Conservation (phyloP, 495 filamentous ascomycete genomes). For the Tetracladium setigerum region DNA sequence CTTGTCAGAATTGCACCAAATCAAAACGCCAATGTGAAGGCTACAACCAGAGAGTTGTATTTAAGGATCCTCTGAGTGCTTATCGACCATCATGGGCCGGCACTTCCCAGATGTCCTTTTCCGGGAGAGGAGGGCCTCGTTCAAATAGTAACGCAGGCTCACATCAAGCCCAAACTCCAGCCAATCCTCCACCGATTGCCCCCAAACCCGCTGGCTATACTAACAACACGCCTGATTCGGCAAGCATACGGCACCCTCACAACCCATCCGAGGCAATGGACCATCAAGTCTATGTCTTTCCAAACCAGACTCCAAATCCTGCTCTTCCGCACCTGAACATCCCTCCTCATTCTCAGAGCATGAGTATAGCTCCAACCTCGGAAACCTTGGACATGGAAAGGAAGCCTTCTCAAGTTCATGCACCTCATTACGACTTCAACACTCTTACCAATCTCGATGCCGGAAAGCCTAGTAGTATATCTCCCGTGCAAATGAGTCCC, state of each 20-base stretch:
- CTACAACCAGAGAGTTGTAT: slow-evolving; percentile 86
- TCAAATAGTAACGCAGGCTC: no score
- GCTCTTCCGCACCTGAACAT: no score
- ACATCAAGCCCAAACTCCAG: background rate
- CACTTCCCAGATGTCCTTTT: slow-evolving; percentile 1
- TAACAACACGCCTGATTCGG: no score
- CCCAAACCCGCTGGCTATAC: slow-evolving; percentile 1
- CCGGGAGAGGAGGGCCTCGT: background rate
- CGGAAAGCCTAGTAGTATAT: slow-evolving; percentile 3
- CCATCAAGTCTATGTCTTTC: no score
- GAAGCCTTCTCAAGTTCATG: background rate
- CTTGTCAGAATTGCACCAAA: slow-evolving; percentile 87
- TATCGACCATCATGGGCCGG: slow-evolving; percentile 16
- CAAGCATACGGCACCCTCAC: no score
- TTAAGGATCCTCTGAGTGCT: slow-evolving; percentile 68
- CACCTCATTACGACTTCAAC: slow-evolving; percentile 15
- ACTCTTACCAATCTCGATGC: background rate
- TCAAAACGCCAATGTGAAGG: slow-evolving; percentile 92
- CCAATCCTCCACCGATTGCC: slow-evolving; percentile 1
- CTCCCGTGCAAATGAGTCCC: slow-evolving; percentile 4
- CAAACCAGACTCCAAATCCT: no score
- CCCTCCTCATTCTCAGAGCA: no score
- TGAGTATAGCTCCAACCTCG: no score
- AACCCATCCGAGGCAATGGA: no score
- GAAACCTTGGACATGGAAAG: no score